Conservation (phyloP, 768 basidiomycete genomes). For the Termitomyces sp. region DNA sequence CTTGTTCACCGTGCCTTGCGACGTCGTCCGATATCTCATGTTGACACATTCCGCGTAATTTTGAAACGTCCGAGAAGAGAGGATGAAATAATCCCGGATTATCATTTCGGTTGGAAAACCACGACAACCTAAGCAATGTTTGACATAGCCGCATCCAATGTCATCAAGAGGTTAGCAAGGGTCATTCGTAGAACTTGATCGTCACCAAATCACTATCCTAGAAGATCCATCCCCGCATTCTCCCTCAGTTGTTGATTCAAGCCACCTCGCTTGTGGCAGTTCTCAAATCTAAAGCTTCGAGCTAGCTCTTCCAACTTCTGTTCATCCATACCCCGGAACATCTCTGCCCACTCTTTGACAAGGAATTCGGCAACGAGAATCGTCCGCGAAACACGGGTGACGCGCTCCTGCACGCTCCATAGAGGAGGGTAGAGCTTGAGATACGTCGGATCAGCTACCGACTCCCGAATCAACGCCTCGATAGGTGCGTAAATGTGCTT, state of each 20-base stretch:
- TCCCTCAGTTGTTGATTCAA: conserved; percentile 53
- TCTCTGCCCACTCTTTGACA: conserved; percentile 69
- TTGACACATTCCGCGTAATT: neutral
- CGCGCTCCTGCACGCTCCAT: conserved; percentile 56
- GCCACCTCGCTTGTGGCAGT: conserved; percentile 64
- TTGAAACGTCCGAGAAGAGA: too few species aligned
- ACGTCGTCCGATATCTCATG: neutral
- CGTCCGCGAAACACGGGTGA: conserved; percentile 57
- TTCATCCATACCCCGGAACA: conserved; percentile 55
- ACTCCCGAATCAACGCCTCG: conserved; percentile 55
- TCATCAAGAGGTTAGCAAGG: neutral
- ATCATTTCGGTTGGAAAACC: neutral
- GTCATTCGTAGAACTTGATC: neutral
- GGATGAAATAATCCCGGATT: neutral
- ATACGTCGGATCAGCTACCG: conserved; percentile 33
- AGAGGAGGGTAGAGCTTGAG: conserved; percentile 57
- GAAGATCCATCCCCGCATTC: conserved; percentile 17
- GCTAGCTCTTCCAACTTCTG: conserved; percentile 68
- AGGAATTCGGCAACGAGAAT: conserved; percentile 71
- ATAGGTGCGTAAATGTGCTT: conserved; percentile 61
- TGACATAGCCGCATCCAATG: neutral
- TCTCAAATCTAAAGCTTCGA: conserved; percentile 65
- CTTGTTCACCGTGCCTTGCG: too few species aligned
- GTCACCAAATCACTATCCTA: neutral
- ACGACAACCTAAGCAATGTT: neutral